Conservation (phyloP, 371 early-diverging fungal species). For the Syncephalastrum contaminatum region DNA sequence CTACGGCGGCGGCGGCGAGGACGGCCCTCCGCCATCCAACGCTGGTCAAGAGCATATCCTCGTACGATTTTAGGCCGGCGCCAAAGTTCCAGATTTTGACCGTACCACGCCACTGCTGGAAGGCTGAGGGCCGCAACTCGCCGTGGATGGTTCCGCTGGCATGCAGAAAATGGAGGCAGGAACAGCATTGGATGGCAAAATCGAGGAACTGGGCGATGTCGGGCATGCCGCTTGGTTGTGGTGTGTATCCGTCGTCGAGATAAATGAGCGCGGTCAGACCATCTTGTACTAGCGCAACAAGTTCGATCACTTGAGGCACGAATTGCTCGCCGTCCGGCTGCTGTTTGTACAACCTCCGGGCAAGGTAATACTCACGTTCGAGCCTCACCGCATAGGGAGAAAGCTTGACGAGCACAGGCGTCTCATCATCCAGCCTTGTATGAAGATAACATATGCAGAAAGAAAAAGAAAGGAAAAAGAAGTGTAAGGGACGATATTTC, state of each 20-base stretch:
- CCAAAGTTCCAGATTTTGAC: conserved; percentile 43
- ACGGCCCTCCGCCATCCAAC: conserved; percentile 32
- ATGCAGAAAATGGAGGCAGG: conserved; percentile 42
- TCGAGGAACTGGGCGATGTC: conserved; percentile 25
- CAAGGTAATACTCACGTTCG: conserved; percentile 43
- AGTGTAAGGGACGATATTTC: background rate
- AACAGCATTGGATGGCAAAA: conserved; percentile 38
- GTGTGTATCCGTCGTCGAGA: conserved; percentile 14
- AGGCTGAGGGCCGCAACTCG: conserved; percentile 36
- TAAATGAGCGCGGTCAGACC: conserved; percentile 38
- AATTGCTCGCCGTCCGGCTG: conserved; percentile 32
- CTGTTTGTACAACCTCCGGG: conserved; percentile 27
- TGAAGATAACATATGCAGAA: background rate
- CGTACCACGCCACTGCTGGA: conserved; percentile 17
- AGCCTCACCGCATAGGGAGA: conserved; percentile 39
- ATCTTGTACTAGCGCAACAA: conserved; percentile 34
- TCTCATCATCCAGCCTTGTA: conserved; percentile 24
- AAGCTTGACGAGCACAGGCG: conserved; percentile 34
- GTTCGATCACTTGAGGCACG: conserved; percentile 32
- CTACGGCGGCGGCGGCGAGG: conserved; percentile 9
- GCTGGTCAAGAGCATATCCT: conserved; percentile 38
- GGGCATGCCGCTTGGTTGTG: conserved; percentile 2
- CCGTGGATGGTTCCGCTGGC: conserved; percentile 42
- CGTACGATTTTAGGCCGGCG: conserved; percentile 35
- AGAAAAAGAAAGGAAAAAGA: background rate